Evolutionary conservation across 2,329 filamentous ascomycete species (phyloP).

Genomic region (Chaetomium sp.): DNA sequence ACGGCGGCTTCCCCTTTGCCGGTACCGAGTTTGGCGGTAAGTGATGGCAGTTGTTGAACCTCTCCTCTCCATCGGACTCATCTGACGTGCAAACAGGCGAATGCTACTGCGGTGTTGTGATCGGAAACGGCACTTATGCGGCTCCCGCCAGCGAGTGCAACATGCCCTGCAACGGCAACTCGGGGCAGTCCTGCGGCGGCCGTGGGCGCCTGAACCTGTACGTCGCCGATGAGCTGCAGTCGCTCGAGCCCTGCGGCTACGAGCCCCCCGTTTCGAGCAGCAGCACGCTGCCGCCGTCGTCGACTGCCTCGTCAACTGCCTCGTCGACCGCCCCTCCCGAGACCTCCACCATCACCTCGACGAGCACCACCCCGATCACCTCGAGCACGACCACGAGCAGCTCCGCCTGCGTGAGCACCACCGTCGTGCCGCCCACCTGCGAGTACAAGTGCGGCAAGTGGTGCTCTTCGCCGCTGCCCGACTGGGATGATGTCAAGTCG

Average conservation of each 20-base stretch:
- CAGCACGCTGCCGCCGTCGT: slow-evolving; percentile 24
- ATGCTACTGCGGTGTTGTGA: slow-evolving; percentile 56
- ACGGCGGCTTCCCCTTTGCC: slow-evolving; percentile 51
- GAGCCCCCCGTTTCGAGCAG: slow-evolving; percentile 36
- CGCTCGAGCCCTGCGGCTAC: slow-evolving; percentile 53
- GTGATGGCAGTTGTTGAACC: slow-evolving; percentile 11
- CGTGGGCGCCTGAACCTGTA: slow-evolving; percentile 48
- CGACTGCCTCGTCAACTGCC: slow-evolving; percentile 9
- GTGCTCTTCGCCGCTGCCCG: slow-evolving; percentile 54
- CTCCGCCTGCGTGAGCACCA: slow-evolving; percentile 52
- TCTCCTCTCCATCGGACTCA: background rate
- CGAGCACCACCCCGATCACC: slow-evolving; percentile 24
- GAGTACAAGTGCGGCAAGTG: slow-evolving; percentile 59
- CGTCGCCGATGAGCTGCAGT: slow-evolving; percentile 52
- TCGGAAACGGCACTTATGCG: slow-evolving; percentile 50
- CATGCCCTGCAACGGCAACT: slow-evolving; percentile 55
- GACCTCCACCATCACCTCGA: slow-evolving; percentile 28
- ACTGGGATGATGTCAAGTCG: slow-evolving; percentile 47
- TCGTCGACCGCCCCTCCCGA: slow-evolving; percentile 14
- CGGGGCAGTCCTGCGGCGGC: slow-evolving; percentile 48
- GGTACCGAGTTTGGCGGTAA: slow-evolving; percentile 49
- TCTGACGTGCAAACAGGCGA: slow-evolving; percentile 39
- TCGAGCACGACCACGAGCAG: slow-evolving; percentile 42
- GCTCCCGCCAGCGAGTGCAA: slow-evolving; percentile 48
- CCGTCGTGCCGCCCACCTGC: slow-evolving; percentile 50